These are phyloP conservation scores for Umbelopsis ramanniana DNA, from an alignment of 192 early-diverging fungal genomes.

Conservation along the genomic window DNA sequence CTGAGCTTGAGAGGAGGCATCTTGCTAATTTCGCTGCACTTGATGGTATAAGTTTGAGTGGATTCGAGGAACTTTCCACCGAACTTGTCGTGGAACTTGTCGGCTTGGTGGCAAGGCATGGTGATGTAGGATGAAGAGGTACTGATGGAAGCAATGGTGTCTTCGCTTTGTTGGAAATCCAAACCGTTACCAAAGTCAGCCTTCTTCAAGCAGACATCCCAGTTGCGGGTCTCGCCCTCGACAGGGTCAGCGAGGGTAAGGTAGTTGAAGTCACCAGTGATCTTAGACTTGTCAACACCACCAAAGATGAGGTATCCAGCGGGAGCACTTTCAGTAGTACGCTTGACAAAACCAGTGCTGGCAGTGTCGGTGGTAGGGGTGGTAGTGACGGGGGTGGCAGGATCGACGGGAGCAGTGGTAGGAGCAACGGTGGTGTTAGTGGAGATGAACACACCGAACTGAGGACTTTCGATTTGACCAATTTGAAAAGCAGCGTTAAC, in stretches of 20 bases:
- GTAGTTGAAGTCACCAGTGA: constrained; percentile 7
- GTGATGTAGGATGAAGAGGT: constrained; percentile 23
- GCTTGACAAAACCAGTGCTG: constrained; percentile 36
- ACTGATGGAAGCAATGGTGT: constrained; percentile 14
- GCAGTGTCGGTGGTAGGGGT: background rate
- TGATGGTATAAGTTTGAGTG: constrained; percentile 39
- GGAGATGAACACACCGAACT: constrained; percentile 40
- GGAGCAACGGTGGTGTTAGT: background rate
- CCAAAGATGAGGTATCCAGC: constrained; percentile 41
- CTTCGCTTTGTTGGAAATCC: background rate
- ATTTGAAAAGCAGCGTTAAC: constrained; percentile 14
- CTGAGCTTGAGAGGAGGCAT: constrained; percentile 13
- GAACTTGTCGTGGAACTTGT: constrained; percentile 37
- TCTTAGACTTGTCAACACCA: constrained; percentile 38
- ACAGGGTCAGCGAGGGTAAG: constrained; percentile 7
- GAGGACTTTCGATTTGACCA: constrained; percentile 26
- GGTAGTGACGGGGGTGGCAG: background rate
- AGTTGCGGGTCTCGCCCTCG: background rate
- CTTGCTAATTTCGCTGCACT: constrained; percentile 38
- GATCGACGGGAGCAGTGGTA: constrained; percentile 19
- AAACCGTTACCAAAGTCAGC: constrained; percentile 17
- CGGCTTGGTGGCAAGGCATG: constrained; percentile 39
- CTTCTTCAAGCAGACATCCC: constrained; percentile 20
- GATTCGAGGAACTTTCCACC: constrained; percentile 29
- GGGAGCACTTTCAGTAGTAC: constrained; percentile 21